Evolutionary conservation across 441 rosid species (phyloP), one percentile per base, ranked within the genome.

Genomic region (Macaranga tanarius): DNA sequence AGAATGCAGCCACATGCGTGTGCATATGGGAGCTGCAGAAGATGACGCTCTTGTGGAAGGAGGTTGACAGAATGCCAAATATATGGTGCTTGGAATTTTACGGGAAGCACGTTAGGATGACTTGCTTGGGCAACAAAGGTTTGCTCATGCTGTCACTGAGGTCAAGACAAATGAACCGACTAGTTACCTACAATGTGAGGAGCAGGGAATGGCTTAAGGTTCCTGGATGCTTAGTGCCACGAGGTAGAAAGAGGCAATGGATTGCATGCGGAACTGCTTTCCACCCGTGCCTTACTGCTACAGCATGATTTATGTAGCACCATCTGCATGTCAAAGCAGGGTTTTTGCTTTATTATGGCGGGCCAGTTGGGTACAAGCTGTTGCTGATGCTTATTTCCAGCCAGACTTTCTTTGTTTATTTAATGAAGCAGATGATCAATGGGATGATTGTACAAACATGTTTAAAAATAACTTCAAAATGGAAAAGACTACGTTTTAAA

Each of bases 11-110:
- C 67, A 92, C 97, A 1, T 95, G 99, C 26, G 93, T 95, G 76
- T 91, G 97, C 86, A 83, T 92, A 82, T 92, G 95, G 98, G 99
- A 92, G 88, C 93, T 95, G 87, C 98, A 89, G 84, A 95, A 85
- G 87, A 92, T 92, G 98, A 91, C 96, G 42, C 90, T 95, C 80
- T 81, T 90, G 88, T 92, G 99, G 97, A 92, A 90, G 99, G 99
- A 95, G 98, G 98, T 95, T 87, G 99, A 92, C 96, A 95, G 99
- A 95, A 92, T 92, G 97, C 97, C 98, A 92, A 95, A 92, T 78
- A 80, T 89, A 82, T 90, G 91, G 99, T 92, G 98, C 99, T 91
- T 92, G 80, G 99, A 95, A 77, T 92, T 92, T 87, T 92, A 95
- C 15, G 98, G 99, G 84, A 92, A 90, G 99, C 97, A 92, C 95